Percentiles rank a stretch among this genome's conserved stretches.
These are phyloP conservation scores for Rhodotorula sp. DNA, from an alignment of 1,284 basidiomycete species.

Conservation along the genomic window DNA sequence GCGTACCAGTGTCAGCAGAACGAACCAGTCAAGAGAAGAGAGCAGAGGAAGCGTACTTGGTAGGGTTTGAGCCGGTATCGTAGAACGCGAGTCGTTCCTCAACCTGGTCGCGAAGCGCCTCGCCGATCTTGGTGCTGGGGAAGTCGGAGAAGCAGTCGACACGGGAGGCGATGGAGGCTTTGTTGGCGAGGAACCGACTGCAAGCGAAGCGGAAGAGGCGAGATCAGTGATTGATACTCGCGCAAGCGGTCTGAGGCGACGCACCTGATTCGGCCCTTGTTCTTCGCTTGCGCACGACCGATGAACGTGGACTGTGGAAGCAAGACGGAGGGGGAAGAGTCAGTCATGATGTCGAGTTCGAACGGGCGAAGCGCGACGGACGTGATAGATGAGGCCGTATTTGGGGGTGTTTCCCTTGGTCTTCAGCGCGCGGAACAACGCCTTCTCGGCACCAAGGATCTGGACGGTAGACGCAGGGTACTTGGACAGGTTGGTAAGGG, in stretches of 20 bases:
- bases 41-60: slow-evolving; percentile 26
- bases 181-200: slow-evolving; percentile 97
- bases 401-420: slow-evolving; percentile 94
- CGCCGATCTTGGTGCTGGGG: slow-evolving; percentile 67
- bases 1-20: not conserved
- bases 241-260: not conserved
- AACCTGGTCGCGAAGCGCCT: slow-evolving; percentile 88
- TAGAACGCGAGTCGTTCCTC: slow-evolving; percentile 96
- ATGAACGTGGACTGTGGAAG: slow-evolving; percentile 66
- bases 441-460: slow-evolving; percentile 98
- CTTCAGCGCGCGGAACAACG: slow-evolving; percentile 94
- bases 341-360: no score
- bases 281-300: slow-evolving; percentile 87
- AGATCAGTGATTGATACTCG: not conserved
- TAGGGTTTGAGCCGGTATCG: slow-evolving; percentile 55
- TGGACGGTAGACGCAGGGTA: slow-evolving; percentile 97
- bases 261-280: slow-evolving; percentile 72
- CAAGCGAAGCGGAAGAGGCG: slow-evolving; percentile 52
- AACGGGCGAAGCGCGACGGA: slow-evolving; percentile 50
- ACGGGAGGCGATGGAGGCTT: slow-evolving; percentile 94
- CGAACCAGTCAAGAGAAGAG: not conserved
- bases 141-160: slow-evolving; percentile 85
- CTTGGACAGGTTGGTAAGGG: slow-evolving; percentile 88
- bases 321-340: slow-evolving; percentile 10
- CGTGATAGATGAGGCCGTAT: slow-evolving; percentile 89